These are phyloP conservation scores for Aspergillus brunneoviolaceus DNA, from an alignment of 2,329 filamentous ascomycete genomes.

Conservation along the genomic window DNA sequence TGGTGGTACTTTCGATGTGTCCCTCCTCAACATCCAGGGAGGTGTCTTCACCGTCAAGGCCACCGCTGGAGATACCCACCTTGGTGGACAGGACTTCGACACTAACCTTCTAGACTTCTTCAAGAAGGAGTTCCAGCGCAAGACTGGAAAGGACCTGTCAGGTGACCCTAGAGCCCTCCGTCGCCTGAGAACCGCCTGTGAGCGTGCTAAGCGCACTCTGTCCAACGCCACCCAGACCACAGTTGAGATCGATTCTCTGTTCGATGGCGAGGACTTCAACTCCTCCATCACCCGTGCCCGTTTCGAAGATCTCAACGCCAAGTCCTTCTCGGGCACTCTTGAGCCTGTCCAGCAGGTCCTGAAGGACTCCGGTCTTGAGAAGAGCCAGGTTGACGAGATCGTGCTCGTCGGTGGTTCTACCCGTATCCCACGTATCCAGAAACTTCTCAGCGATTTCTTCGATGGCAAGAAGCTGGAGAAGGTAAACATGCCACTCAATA, in stretches of 20 bases:
- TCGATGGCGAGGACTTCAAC: conserved; percentile 97
- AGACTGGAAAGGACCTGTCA: conserved; percentile 77
- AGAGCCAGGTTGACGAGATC: conserved; percentile 94
- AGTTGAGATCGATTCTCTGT: conserved; percentile 97
- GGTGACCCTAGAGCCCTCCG: conserved; percentile 88
- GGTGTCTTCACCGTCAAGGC: conserved; percentile 99
- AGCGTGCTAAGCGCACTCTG: conserved; percentile 98
- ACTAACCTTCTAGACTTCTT: conserved; percentile 94
- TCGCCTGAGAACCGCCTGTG: conserved; percentile 94
- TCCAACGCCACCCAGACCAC: conserved; percentile 97
- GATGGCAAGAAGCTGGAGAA: conserved; percentile 99
- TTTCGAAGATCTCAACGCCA: conserved; percentile 98
- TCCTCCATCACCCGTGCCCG: conserved; percentile 95
- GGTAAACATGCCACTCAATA: conserved; percentile 33
- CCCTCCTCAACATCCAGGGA: conserved; percentile 96
- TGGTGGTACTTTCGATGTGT: conserved; percentile 99
- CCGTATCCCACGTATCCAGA: conserved; percentile 98
- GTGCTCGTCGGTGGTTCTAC: conserved; percentile 98
- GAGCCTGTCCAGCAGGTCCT: conserved; percentile 96
- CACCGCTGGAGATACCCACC: conserved; percentile 93
- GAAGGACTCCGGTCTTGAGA: conserved; percentile 85
- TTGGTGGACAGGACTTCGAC: conserved; percentile 96
- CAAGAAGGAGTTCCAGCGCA: conserved; percentile 87
- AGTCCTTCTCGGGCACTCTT: conserved; percentile 89
- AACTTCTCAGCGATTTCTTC: conserved; percentile 98